Evolutionary conservation across 495 filamentous ascomycete genomes (phyloP).

Genomic region (Cryomyces minteri): DNA sequence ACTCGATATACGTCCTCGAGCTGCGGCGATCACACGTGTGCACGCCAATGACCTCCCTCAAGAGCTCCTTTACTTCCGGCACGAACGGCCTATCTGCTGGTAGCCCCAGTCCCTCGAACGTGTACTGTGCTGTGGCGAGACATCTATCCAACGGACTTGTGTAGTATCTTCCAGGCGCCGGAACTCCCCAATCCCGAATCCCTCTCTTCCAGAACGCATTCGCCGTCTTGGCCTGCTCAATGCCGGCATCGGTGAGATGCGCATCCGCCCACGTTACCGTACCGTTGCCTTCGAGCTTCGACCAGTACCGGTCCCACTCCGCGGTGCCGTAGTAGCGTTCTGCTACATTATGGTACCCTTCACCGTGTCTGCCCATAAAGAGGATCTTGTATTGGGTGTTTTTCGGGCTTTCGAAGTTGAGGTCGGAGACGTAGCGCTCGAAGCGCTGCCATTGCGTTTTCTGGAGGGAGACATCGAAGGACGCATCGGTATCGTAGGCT

Average conservation of each 20-base stretch:
- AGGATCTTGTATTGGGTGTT: conserved; percentile 47
- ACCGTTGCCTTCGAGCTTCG: conserved; percentile 46
- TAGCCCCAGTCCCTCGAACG: conserved; percentile 36
- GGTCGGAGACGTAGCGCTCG: conserved; percentile 29
- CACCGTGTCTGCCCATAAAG: conserved; percentile 50
- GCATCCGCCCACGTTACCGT: conserved; percentile 53
- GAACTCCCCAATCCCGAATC: conserved; percentile 34
- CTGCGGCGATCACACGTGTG: conserved; percentile 68
- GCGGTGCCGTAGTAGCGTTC: conserved; percentile 46
- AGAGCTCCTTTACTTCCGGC: conserved; percentile 45
- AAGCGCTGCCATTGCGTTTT: conserved; percentile 51
- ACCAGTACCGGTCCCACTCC: conserved; percentile 62
- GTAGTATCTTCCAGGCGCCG: conserved; percentile 46
- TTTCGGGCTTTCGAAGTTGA: conserved; percentile 30
- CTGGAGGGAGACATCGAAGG: conserved; percentile 10
- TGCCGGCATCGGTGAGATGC: conserved; percentile 39
- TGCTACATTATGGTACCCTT: conserved; percentile 51
- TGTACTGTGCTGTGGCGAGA: conserved; percentile 41
- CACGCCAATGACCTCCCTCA: conserved; percentile 52
- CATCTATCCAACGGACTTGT: conserved; percentile 50
- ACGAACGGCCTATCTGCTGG: conserved; percentile 31
- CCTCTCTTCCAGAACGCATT: conserved; percentile 43
- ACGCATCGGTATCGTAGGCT: conserved; percentile 31
- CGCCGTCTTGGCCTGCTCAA: conserved; percentile 39
- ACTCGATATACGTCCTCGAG: conserved; percentile 34